Base-by-base conservation (phyloP, 2,329 filamentous ascomycete genomes). In the Pyrenophora teres region DNA sequence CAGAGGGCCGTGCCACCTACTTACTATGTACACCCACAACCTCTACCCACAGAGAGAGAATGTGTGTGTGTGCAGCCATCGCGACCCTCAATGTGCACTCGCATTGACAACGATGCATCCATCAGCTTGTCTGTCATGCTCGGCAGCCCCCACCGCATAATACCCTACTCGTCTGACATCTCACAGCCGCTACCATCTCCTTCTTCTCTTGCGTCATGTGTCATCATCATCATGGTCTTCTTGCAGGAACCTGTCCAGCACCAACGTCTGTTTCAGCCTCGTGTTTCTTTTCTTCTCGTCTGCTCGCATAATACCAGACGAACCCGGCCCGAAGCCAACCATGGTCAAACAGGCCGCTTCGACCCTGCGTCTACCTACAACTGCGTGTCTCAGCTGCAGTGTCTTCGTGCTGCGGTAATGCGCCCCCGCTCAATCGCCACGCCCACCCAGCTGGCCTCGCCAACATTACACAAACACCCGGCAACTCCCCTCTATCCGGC, bases 1-100 rank as follows among this genome's bases (percentile, higher is more conserved):
- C n/a, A 6, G 40, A 60, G 55, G 55, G 42, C 54, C 54, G 57
- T 59, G 52, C 57, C 51, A 49, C 23, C 50, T 40, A 15, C 15
- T 15, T 15, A 15, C 15, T 15, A 15, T 15, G 15, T 15, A 35
- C 41, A 25, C 35, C 6, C 43, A 46, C n/a, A 30, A 46, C 33
- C 15, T 30, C 27, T 4, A 30, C 27, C 15, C 15, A 15, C 15
- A 15, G 15, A 15, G 15, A 15, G 15, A 10, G 9, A 10, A 2
- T 6, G 25, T 10, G 25, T 10, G 6, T 30, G 27, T 13, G 27
- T 30, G 27, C 27, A 12, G 10, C 27, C 27, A 30, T 30, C 27
- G 27, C 27, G 10, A 30, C 7, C 9, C 27, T 30, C 15, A 15
- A 15, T 15, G 15, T 31, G 23, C n/a, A 30, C 7, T 40, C 15